Base-by-base conservation (phyloP, 2,329 filamentous ascomycete genomes). In the Penicillium sp. region DNA sequence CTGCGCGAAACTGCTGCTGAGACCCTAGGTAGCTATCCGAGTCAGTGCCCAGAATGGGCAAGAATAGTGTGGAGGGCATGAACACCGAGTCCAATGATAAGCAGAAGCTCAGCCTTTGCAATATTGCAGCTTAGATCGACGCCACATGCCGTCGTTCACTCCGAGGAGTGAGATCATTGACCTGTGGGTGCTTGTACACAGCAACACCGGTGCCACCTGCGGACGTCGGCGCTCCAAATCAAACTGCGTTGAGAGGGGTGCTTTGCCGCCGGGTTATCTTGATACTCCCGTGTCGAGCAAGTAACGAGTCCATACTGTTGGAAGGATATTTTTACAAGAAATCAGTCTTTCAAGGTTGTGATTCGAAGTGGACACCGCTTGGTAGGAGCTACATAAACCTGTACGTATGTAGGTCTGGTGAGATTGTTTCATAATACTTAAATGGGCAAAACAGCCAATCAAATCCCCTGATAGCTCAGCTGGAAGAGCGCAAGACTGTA, bases 211-310 rank as follows among this genome's bases (percentile, higher is more conserved):
- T 64, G 70, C 54, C 69, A 67, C 48, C 72, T 71, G 19, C 62
- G 69, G 24, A 67, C 72, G 13, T 43, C 77, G 43, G 74, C 74
- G 10, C 51, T 77, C 59, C 72, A 75, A 60, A 72, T 77, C 37
- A 72, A 57, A 70, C 64, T 9, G 52, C 49, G 6, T 31, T 62
- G 21, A 54, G 17, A 59, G 22, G 38, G 59, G 60, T 1, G 38
- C 67, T 1, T 39, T 74, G 41, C 69, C 69, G 1, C 60, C 61
- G 4, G 64, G 68, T 0, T 72, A 70, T 51, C 51, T 42, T 13
- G 45, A 56, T 8, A 56, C 51, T 1, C 55, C 53, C 6, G 22
- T 22, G 2, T 13, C 3, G 1, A 17, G 10, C 9, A 22, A 43
- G 3, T 13, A 17, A 8, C 9, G 3, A 9, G 39, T 15, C 7